phyloP scores from a whole-genome alignment of 129 eudicot genomes.

The Flaveria brownii region DNA sequence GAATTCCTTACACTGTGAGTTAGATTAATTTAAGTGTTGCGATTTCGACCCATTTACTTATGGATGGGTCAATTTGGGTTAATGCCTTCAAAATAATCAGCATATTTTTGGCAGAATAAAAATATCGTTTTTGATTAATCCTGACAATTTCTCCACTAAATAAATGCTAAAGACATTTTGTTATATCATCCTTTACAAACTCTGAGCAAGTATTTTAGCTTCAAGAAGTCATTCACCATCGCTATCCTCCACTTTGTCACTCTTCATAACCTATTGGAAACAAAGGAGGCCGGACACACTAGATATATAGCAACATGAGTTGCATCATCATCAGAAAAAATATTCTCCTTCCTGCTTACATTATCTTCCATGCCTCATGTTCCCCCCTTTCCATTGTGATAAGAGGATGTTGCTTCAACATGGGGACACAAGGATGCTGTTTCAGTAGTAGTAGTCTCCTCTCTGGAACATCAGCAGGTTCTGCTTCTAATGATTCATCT shows the following conservation, averaged over 20 bases:
- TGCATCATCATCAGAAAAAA: background rate
- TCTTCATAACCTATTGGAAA: background rate
- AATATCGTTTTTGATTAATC: background rate
- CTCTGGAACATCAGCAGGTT: too few species aligned
- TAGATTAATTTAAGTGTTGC: conserved; percentile 15
- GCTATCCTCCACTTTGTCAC: background rate
- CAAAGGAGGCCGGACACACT: background rate
- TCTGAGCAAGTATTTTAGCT: background rate
- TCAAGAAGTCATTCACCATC: background rate
- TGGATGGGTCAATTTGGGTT: conserved; percentile 11
- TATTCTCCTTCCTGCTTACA: background rate
- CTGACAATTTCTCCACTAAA: background rate
- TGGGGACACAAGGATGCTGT: background rate
- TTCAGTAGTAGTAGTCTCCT: too few species aligned
- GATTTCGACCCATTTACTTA: conserved; percentile 5
- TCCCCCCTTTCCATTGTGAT: background rate
- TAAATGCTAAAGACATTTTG: background rate
- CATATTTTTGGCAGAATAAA: background rate
- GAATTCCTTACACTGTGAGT: conserved; percentile 98
- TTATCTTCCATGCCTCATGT: background rate
- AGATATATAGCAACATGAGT: background rate
- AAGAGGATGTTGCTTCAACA: background rate
- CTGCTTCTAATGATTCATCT: too few species aligned
- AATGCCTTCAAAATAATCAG: background rate
- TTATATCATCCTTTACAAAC: background rate